Evolutionary conservation across 306 rosid species (phyloP), one percentile per base, ranked within the genome.

Genomic region (Cicer yamashitae): DNA sequence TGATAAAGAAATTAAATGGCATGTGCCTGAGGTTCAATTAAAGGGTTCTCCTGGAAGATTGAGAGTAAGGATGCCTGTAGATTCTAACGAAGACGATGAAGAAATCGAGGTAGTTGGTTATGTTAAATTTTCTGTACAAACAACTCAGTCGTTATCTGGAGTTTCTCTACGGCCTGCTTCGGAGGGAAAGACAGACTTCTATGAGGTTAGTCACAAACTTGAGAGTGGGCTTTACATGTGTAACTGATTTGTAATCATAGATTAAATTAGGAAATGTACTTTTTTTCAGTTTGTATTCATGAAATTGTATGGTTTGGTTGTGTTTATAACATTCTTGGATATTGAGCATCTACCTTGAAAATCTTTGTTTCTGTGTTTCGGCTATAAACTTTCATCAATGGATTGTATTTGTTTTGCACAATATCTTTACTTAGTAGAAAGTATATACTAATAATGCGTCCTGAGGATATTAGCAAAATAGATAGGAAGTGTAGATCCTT

Each of bases 31-130:
- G 85, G 85, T 94, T 82, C 92, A 96, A 1, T 71, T 86, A 30
- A 94, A 84, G 83, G 93, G 89, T 6, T 22, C 89, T 74, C 93
- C 97, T 37, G 99, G 96, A 38, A 87, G 84, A 76, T 85, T 94
- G 88, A 92, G 90, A 81, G 96, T 64, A 6, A 90, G 96, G 87
- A 85, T 94, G 92, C 97, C 96, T 0, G 89, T 94, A 52, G 99
- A 92, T 81, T 82, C 84, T 48, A 81, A 17, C 2, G 97, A 90
- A 77, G 93, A 67, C 25, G 91, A 92, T 15, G 96, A 90, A 71
- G 96, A 89, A 68, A 81, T 90, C 79, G 99, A 92, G 74, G 88
- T 89, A 52, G 87, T 90, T 52, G 82, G 85, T 73, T 79, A 86
- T 66, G 97, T 94, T 78, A 89, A 90, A 47, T 94, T 94, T 74